Evolutionary conservation across 2,329 filamentous ascomycete species (phyloP), one percentile per base, ranked within the genome.

Genomic region (Alternaria tenuissima): DNA sequence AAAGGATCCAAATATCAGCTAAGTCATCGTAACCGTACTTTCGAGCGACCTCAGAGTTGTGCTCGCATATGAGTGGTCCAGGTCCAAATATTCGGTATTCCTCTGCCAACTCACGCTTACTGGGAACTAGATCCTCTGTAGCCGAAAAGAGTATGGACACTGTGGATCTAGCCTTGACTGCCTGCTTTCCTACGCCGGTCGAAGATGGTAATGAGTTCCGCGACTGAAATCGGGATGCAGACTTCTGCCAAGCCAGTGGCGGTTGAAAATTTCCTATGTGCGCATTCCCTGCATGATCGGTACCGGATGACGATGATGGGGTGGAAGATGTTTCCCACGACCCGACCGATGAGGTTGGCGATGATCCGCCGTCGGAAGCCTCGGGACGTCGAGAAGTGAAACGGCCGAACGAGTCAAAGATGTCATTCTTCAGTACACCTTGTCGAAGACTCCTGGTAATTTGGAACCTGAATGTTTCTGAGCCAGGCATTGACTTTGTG

Each of bases 31-130:
- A 86, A 5, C 90, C 91, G 67, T 90, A 85, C 63, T 87, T 89
- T 66, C 88, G 85, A 8, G 94, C 94, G 46, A 96, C 88, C 1
- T 81, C 80, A 8, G 93, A 92, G 76, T 99, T 99, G 70, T 96
- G 90, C 44, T 87, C 84, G 77, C 94, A 98, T 4, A 97, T 88
- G 38, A 90, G 86, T n/a, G 88, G 86, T 1, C 91, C 90, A 62
- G 93, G 88, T 4, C 93, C 93, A 75, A 95, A 94, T 14, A 97
- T 91, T 24, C 86, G 86, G 78, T 98, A 99, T 66, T 91, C 87
- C 58, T 88, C 82, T 2, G 93, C 95, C 62, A 97, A 85, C 55
- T 88, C 85, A 60, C 85, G 85, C 76, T 93, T 95, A 3, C 92
- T 91, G 0, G 94, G 94, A n/a, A 97, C 80, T 12, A 93, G 77